phyloP scores from a whole-genome alignment of 2,329 filamentous ascomycete species.

The Neocucurbitaria cava region DNA sequence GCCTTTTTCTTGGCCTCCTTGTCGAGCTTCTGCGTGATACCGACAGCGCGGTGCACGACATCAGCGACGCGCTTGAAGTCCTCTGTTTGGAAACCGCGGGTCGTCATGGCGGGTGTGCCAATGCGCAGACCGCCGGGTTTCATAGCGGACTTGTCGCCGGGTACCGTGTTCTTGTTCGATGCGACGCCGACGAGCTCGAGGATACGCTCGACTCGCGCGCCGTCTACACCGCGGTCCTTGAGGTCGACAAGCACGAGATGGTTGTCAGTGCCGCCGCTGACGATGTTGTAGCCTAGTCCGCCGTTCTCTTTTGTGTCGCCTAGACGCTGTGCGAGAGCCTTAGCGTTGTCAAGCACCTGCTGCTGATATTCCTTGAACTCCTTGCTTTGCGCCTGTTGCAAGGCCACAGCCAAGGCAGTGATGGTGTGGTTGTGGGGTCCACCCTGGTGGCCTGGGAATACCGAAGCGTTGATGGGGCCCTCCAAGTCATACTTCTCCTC shows the following conservation, averaged over 20 bases:
- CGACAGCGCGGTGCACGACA: conserved; percentile 51
- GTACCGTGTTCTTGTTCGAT: conserved; percentile 99
- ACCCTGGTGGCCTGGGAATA: conserved; percentile 98
- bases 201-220: conserved; percentile 92
- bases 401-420: conserved; percentile 90
- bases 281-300: conserved; percentile 87
- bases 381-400: conserved; percentile 88
- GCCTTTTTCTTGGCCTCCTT: conserved; percentile 49
- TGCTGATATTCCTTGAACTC: conserved; percentile 96
- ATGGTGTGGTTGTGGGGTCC: conserved; percentile 99
- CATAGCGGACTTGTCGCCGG: conserved; percentile 95
- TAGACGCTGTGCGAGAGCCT: conserved; percentile 77
- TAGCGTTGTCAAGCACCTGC: conserved; percentile 90
- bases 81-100: conserved; percentile 87
- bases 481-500: conserved; percentile 96
- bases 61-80: conserved; percentile 78
- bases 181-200: conserved; percentile 98
- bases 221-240: conserved; percentile 84
- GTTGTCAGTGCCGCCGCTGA: conserved; percentile 94
- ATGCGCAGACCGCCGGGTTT: conserved; percentile 95
- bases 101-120: conserved; percentile 96
- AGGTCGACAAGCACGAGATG: conserved; percentile 97
- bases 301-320: conserved; percentile 74
- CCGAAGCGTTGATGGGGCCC: conserved; percentile 96
- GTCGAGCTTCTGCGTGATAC: conserved; percentile 51